Base-by-base conservation (phyloP, 768 basidiomycete genomes). In the Termitomyces heimii region DNA sequence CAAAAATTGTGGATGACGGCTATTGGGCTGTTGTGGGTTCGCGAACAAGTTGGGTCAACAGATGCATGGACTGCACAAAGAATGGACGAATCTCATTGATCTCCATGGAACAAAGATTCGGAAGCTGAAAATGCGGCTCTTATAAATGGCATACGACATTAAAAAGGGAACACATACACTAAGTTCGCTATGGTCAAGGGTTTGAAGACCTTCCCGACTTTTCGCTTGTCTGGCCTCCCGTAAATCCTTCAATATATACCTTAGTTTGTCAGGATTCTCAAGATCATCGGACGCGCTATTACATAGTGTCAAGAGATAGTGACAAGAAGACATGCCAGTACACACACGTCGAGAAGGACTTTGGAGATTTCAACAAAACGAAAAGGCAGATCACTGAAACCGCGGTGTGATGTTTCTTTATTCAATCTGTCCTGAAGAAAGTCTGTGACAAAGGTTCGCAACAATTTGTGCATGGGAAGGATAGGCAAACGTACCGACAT, bases 151-250 rank as follows among this genome's bases (percentile, higher is more conserved):
- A 20, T 16, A 4, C n/a, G 20, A 49, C 51, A 31, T 35, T 44
- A 46, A 43, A n/a, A 53, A 44, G 48, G 35, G 13, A 57, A 32
- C 7, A 72, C 85, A 42, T 69, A 92, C 92, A 71, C 84, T 85
- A 28, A 94, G 78, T 68, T 91, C 89, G 61, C 84, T 88, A 66
- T 91, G 82, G 68, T 94, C 90, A 29, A 97, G 77, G 58, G 82
- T 82, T 58, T 80, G 77, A 2, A 98, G 73, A 78, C 94, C 94
- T 54, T 89, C 84, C 59, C 95, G 76, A 72, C 90, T 88, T 68
- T 99, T 99, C 8, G 94, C 89, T 69, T 98, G 96, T 39, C 97
- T 82, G 13, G 92, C 92, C 75, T 98, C 95, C 13, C 95, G 88
- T n/a, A 98, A 77, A 67, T 97, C 94, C 69, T 98, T 95, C 20